Percentiles rank a stretch among this genome's conserved stretches.
These are phyloP conservation scores for Cercophora samala DNA, from an alignment of 495 filamentous ascomycete genomes.

Conservation along the genomic window DNA sequence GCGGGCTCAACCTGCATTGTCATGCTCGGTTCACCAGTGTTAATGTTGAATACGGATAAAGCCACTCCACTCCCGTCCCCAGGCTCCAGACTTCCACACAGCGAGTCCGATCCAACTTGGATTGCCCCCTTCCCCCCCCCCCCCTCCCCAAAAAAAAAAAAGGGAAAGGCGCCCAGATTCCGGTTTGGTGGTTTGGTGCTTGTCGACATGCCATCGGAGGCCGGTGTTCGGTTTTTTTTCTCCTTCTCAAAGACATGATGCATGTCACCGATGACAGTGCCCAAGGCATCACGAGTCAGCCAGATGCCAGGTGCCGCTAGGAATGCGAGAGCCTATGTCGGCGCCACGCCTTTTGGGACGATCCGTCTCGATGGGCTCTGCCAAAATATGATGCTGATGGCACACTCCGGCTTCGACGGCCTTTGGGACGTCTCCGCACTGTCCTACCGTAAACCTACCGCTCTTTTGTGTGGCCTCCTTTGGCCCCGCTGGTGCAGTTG, in stretches of 20 bases:
- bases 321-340: neutral
- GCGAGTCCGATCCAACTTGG: no score
- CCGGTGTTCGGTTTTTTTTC: no score
- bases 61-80: neutral
- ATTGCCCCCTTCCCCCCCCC: no score
- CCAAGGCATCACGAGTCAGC: neutral
- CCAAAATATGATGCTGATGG: conserved; percentile 3
- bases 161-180: neutral
- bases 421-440: neutral
- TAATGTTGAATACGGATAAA: neutral
- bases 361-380: neutral
- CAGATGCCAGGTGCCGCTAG: neutral
- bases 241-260: neutral
- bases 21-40: neutral
- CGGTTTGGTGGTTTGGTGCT: neutral
- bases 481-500: no score
- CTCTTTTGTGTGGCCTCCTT: conserved; percentile 2
- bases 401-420: no score
- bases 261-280: neutral
- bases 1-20: neutral
- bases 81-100: no score
- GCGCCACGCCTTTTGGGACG: neutral
- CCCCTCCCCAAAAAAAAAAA: no score
- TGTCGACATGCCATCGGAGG: neutral
- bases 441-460: conserved; percentile 1